These are phyloP conservation scores for Hypoxylon sp. DNA, from an alignment of 2,329 filamentous ascomycete species.

Conservation along the genomic window DNA sequence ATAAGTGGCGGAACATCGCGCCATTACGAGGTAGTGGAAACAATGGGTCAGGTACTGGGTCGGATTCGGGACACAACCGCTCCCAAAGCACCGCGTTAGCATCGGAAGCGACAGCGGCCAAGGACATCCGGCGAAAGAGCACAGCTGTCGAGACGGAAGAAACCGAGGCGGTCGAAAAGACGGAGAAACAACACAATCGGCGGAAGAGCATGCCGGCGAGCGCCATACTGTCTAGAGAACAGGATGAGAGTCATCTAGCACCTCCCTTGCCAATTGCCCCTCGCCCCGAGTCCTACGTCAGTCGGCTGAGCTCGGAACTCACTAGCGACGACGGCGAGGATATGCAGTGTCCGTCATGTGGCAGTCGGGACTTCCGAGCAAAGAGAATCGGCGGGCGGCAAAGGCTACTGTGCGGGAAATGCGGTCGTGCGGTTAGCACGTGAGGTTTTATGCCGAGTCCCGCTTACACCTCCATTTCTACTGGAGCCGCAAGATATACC, in stretches of 20 bases:
- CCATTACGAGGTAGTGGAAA: slow-evolving; percentile 33
- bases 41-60: slow-evolving; percentile 6
- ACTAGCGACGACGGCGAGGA: slow-evolving; percentile 64
- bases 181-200: slow-evolving; percentile 37
- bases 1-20: slow-evolving; percentile 64
- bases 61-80: slow-evolving; percentile 36
- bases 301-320: slow-evolving; percentile 71
- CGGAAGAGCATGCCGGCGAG: slow-evolving; percentile 46
- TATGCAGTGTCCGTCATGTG: slow-evolving; percentile 71
- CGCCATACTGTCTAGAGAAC: slow-evolving; percentile 24
- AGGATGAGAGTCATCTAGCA: slow-evolving; percentile 23
- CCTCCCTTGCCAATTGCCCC: slow-evolving; percentile 34
- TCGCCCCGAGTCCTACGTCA: slow-evolving; percentile 62
- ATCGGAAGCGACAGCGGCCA: slow-evolving; percentile 23
- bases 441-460: slow-evolving; percentile 11
- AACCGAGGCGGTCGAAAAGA: slow-evolving; percentile 6
- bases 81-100: slow-evolving; percentile 33
- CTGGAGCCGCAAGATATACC: slow-evolving; percentile 1
- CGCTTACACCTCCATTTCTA: neutral
- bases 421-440: slow-evolving; percentile 55
- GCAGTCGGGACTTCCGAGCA: slow-evolving; percentile 73
- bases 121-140: slow-evolving; percentile 45
- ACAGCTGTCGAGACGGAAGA: slow-evolving; percentile 26
- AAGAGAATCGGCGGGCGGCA: slow-evolving; percentile 69
- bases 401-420: slow-evolving; percentile 74